Evolutionary conservation across 2,329 filamentous ascomycete species (phyloP), one percentile per base, ranked within the genome.

Genomic region (Nothomitra cinnamomea): DNA sequence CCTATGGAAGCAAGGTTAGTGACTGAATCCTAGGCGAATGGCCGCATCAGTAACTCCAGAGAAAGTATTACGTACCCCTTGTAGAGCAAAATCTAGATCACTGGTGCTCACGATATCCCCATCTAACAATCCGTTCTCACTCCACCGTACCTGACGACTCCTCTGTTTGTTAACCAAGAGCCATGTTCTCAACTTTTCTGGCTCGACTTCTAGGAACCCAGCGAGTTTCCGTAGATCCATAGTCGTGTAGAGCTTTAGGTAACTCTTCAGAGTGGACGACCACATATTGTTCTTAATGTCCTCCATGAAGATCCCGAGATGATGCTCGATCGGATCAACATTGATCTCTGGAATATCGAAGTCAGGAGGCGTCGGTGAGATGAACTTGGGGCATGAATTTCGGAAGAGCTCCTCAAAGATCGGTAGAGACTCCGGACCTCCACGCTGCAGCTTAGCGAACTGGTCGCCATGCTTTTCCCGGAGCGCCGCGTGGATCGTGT

Each of bases 201-300:
- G 84, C 70, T 95, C 83, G 56, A 95, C 87, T 64, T 96, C 92
- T 54, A 98, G 78, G 80, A 98, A 98, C 56, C 89, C 89, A 57
- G 92, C 87, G 57, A 98, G 82, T 75, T 98, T 98, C 76, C 90
- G 92, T 58, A 98, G 77, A 65, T 98, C 92, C 90, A 98, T 96
- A 61, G 92, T 98, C 47, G 92, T 96, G 80, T 98, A 98, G 54
- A 98, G 84, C 68, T 94, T 92, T 61, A 98, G 80, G 76, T 98
- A 98, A 58, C 89, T 95, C 77, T 94, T 95, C 68, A 98, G 85
- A 47, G 89, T 95, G 45, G 92, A 92, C 68, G 87, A 90, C 82
- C 82, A 94, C 80, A 98, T 92, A 72, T 94, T 96, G 72, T 87
- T 95, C 81, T 94, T 95, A 70, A 98, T 90, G 75, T 98, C 92